Conservation (phyloP, 169 alveolate genomes). For the Blepharisma undulans region DNA sequence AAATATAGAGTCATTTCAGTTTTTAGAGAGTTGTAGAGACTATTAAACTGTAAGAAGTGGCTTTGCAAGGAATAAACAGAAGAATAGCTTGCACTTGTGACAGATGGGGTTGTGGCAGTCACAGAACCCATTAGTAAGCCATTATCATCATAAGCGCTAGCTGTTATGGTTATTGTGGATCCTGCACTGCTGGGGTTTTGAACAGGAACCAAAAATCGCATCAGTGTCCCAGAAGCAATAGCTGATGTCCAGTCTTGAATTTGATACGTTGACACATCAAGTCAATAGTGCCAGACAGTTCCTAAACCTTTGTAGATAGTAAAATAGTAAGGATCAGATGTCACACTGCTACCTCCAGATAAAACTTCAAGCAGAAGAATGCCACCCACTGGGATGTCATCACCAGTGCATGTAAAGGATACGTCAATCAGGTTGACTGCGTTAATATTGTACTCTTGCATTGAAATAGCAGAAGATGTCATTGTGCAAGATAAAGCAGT, state of each 20-base stretch:
- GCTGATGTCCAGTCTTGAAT: neutral
- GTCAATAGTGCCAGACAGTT: neutral
- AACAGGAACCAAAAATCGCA: neutral
- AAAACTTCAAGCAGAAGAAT: neutral
- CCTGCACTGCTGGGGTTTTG: neutral
- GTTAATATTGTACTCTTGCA: neutral
- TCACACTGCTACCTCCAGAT: neutral
- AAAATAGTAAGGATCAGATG: slow-evolving; percentile 20
- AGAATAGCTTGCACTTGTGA: neutral
- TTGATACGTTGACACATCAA: neutral
- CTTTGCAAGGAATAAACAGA: neutral
- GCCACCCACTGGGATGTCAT: neutral
- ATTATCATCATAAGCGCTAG: neutral
- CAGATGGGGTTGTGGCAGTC: neutral
- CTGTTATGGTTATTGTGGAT: neutral
- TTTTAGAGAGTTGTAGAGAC: neutral
- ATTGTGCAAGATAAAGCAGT: neutral
- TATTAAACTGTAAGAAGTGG: neutral
- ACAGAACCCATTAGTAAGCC: neutral
- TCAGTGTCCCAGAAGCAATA: neutral
- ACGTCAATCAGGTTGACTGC: neutral
- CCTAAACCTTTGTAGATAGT: neutral
- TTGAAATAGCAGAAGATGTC: neutral
- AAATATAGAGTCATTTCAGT: neutral
- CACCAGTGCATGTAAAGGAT: neutral